These are phyloP conservation scores for Taphrina pruni DNA, from an alignment of 1,139 yeast species.

Conservation along the genomic window DNA sequence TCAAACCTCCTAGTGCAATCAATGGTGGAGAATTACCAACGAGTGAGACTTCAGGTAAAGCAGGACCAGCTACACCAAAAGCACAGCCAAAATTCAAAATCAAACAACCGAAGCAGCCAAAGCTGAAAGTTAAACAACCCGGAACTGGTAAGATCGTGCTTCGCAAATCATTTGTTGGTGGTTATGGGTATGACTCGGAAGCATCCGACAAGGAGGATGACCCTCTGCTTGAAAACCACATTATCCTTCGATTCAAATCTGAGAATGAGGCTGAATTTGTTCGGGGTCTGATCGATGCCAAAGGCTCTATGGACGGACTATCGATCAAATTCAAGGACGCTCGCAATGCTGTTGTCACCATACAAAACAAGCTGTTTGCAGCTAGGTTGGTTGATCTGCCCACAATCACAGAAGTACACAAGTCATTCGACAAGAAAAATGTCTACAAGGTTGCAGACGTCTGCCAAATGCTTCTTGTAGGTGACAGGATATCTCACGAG, in stretches of 20 bases:
- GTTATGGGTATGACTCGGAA: slow-evolving; percentile 96
- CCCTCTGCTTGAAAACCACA: slow-evolving; percentile 86
- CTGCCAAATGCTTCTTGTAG: slow-evolving; percentile 80
- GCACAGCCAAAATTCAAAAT: slow-evolving; percentile 37
- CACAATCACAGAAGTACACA: slow-evolving; percentile 82
- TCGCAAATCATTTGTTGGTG: slow-evolving; percentile 64
- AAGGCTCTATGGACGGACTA: slow-evolving; percentile 65
- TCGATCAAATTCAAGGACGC: slow-evolving; percentile 64
- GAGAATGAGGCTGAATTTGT: slow-evolving; percentile 76
- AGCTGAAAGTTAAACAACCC: slow-evolving; percentile 20
- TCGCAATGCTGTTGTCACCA: slow-evolving; percentile 70
- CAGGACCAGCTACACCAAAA: slow-evolving; percentile 8
- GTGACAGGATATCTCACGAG: slow-evolving; percentile 65
- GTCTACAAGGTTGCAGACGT: slow-evolving; percentile 85
- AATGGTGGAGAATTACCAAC: slow-evolving; percentile 9
- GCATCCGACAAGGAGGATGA: slow-evolving; percentile 97
- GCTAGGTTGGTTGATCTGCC: slow-evolving; percentile 91
- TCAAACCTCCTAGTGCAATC: slow-evolving; percentile 22
- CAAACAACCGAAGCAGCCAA: slow-evolving; percentile 35
- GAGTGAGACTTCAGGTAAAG: not conserved
- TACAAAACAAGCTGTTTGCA: slow-evolving; percentile 68
- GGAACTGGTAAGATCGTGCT: slow-evolving; percentile 34
- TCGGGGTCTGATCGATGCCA: slow-evolving; percentile 45
- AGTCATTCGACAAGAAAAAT: slow-evolving; percentile 87
- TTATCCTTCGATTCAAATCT: slow-evolving; percentile 76